Conservation (phyloP, 2,329 filamentous ascomycete genomes). For the Colletotrichum lupini region DNA sequence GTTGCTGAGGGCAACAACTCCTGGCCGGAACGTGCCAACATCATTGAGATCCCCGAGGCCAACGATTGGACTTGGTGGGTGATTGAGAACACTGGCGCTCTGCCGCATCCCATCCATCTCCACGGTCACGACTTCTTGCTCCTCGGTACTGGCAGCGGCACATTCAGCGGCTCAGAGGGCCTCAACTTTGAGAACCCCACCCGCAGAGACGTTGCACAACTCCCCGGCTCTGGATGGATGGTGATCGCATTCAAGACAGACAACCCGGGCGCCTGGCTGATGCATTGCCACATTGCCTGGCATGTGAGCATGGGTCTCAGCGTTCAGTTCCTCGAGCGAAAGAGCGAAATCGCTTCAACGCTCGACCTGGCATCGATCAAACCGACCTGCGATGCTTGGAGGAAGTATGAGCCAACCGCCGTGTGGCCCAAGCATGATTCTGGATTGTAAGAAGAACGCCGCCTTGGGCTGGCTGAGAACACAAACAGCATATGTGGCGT, state of each 20-base stretch:
- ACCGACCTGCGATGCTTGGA: conserved; percentile 37
- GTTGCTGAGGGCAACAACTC: conserved; percentile 35
- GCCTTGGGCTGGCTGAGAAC: conserved; percentile 10
- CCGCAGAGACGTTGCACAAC: conserved; percentile 57
- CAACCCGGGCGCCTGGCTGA: conserved; percentile 60
- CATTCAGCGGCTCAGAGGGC: conserved; percentile 32
- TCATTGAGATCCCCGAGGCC: conserved; percentile 35
- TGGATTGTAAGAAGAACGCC: conserved; percentile 17
- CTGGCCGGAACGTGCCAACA: conserved; percentile 37
- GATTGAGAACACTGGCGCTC: conserved; percentile 41
- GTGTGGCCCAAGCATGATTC: conserved; percentile 37
- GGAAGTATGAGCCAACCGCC: conserved; percentile 31
- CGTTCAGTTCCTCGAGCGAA: conserved; percentile 61
- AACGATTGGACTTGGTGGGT: conserved; percentile 47
- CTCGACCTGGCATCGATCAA: conserved; percentile 32
- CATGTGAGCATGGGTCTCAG: conserved; percentile 60
- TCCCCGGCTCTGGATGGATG: conserved; percentile 55
- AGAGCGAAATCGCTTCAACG: conserved; percentile 32
- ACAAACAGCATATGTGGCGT: conserved; percentile 7
- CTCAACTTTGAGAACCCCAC: conserved; percentile 54
- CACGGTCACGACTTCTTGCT: conserved; percentile 55
- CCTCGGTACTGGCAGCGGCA: conserved; percentile 39
- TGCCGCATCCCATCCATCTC: conserved; percentile 60
- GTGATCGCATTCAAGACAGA: conserved; percentile 60
- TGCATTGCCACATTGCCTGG: conserved; percentile 63